phyloP scores from a whole-genome alignment of 1,284 basidiomycete genomes.

The Leccinum glutinopallens region DNA sequence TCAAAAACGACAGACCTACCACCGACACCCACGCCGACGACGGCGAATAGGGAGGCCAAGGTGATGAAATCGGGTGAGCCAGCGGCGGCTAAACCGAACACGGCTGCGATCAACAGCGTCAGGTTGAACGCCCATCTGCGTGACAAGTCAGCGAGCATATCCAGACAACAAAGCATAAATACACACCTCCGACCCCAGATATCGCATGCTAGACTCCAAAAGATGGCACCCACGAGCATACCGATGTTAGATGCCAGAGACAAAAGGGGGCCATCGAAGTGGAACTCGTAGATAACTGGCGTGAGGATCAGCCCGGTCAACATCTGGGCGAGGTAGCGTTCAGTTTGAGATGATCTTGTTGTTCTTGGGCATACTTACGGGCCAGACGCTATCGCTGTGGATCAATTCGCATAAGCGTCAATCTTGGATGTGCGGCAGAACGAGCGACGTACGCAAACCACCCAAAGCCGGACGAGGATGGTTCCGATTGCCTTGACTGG shows the following conservation, averaged over 20 bases:
- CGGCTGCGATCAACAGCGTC: slow-evolving; percentile 59
- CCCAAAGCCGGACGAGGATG: too few relatives aligned
- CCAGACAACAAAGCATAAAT: neutral
- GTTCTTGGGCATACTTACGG: slow-evolving; percentile 34
- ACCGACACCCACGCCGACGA: slow-evolving; percentile 51
- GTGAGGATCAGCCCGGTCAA: slow-evolving; percentile 58
- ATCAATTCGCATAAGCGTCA: neutral
- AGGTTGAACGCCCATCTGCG: slow-evolving; percentile 61
- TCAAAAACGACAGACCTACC: slow-evolving; percentile 28
- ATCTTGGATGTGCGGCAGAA: neutral
- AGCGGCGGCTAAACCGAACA: slow-evolving; percentile 54
- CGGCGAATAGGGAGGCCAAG: slow-evolving; percentile 47
- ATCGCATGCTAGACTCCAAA: slow-evolving; percentile 65
- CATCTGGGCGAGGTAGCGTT: slow-evolving; percentile 38
- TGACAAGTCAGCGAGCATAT: neutral
- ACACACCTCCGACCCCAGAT: slow-evolving; percentile 63
- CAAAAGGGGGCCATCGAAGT: slow-evolving; percentile 55
- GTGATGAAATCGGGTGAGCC: slow-evolving; percentile 46
- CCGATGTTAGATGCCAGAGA: slow-evolving; percentile 63
- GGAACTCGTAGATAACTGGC: slow-evolving; percentile 58
- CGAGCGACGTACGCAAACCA: slow-evolving; percentile 45
- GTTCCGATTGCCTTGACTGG: too few relatives aligned
- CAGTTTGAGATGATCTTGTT: neutral
- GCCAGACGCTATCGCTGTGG: slow-evolving; percentile 50
- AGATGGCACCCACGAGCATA: slow-evolving; percentile 62